Conservation (phyloP, 139 green algal species). For the Chlamydomonas incerta region DNA sequence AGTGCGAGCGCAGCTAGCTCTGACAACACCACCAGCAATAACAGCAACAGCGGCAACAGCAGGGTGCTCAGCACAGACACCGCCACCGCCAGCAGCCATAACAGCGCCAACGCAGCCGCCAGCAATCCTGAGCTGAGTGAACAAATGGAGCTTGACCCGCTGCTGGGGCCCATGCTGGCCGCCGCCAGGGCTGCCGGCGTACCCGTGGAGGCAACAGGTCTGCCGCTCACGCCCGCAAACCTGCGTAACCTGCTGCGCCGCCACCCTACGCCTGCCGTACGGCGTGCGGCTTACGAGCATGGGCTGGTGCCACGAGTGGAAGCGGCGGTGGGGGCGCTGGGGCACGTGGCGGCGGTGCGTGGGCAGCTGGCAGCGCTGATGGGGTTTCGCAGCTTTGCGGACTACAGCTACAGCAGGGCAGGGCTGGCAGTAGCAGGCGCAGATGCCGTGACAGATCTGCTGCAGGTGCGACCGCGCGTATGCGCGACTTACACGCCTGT, state of each 20-base stretch:
- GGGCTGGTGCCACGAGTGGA: constrained; percentile 29
- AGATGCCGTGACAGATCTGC: not conserved
- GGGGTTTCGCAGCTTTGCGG: not conserved
- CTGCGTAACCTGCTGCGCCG: not conserved
- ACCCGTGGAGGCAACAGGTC: not conserved
- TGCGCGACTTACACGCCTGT: not conserved
- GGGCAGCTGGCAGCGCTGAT: not conserved
- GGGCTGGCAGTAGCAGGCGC: not conserved
- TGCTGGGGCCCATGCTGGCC: constrained; percentile 8
- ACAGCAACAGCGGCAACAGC: too few species aligned
- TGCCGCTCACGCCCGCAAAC: constrained; percentile 19
- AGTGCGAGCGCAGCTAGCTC: not conserved
- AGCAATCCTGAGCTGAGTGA: not conserved
- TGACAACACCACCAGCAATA: too few species aligned
- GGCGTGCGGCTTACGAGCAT: constrained; percentile 3
- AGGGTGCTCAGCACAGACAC: not conserved
- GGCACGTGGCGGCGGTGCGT: constrained; percentile 12
- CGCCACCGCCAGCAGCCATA: not conserved
- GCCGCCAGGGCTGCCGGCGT: constrained; percentile 2
- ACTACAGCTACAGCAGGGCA: not conserved
- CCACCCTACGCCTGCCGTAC: not conserved
- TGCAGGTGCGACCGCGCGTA: not conserved
- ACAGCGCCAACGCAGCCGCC: too few species aligned
- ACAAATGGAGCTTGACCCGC: not conserved
- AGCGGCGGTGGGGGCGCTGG: not conserved